phyloP scores from a whole-genome alignment of 2,329 filamentous ascomycete genomes.

The Dothistroma septosporum region DNA sequence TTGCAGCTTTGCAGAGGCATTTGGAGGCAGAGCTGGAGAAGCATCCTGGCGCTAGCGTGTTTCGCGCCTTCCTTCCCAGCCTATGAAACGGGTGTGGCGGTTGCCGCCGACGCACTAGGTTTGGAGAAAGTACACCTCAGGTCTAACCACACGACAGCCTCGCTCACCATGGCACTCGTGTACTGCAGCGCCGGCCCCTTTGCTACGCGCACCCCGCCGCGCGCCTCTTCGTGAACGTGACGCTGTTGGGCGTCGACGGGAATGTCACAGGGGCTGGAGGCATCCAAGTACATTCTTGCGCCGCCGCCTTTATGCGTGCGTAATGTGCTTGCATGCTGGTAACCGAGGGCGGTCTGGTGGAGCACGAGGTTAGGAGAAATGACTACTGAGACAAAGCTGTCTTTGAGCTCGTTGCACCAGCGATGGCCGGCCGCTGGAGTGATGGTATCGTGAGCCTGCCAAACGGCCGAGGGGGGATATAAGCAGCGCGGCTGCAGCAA shows the following conservation, averaged over 20 bases:
- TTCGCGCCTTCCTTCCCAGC: neutral
- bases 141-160: neutral
- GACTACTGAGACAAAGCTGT: conserved; percentile 20
- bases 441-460: conserved; percentile 5
- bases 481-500: conserved; percentile 8
- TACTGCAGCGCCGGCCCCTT: conserved; percentile 4
- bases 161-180: neutral
- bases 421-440: conserved; percentile 10
- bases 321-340: conserved; percentile 3
- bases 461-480: conserved; percentile 2
- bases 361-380: conserved; percentile 22
- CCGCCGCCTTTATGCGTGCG: conserved; percentile 7
- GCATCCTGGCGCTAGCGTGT: neutral
- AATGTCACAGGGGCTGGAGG: conserved; percentile 4
- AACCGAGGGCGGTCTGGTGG: conserved; percentile 11
- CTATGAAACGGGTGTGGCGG: conserved; percentile 3
- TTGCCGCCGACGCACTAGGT: neutral
- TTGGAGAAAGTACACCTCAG: neutral
- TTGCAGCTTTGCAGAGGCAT: neutral
- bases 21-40: neutral
- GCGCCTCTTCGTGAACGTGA: neutral
- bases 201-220: neutral
- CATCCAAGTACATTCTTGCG: conserved; percentile 17
- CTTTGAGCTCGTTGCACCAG: conserved; percentile 9
- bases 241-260: conserved; percentile 2